Conservation (phyloP, 2,329 filamentous ascomycete species). For the Aspergillus tubingensis region DNA sequence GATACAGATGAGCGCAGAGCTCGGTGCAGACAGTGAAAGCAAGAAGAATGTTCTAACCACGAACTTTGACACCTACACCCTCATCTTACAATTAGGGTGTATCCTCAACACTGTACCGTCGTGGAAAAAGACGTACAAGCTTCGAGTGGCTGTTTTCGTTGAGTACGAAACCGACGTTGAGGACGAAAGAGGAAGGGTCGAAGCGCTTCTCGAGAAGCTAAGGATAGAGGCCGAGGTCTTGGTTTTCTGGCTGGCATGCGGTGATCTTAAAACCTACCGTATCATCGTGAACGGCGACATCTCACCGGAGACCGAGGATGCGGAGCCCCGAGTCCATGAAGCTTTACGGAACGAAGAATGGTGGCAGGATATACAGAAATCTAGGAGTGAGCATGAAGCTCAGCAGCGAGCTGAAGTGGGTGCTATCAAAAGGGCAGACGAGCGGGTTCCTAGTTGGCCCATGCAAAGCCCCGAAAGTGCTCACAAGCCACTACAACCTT, state of each 20-base stretch:
- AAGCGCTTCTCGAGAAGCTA: conserved; percentile 74
- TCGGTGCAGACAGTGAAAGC: conserved; percentile 66
- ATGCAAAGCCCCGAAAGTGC: conserved; percentile 56
- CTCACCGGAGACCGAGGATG: conserved; percentile 54
- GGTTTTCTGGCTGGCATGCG: conserved; percentile 80
- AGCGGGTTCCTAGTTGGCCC: conserved; percentile 53
- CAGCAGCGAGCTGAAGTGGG: conserved; percentile 18
- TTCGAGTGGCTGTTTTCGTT: conserved; percentile 83
- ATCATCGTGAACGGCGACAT: conserved; percentile 72
- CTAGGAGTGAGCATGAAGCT: conserved; percentile 33
- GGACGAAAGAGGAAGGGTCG: conserved; percentile 73
- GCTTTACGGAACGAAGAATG: conserved; percentile 72
- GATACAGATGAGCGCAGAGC: conserved; percentile 88
- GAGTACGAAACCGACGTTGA: conserved; percentile 84
- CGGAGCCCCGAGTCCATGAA: conserved; percentile 63
- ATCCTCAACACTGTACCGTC: conserved; percentile 79
- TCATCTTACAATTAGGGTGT: conserved; percentile 84
- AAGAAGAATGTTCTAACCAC: conserved; percentile 72
- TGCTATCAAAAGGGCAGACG: conserved; percentile 36
- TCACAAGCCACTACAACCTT: conserved; percentile 43
- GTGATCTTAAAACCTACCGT: conserved; percentile 71
- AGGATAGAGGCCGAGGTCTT: conserved; percentile 77
- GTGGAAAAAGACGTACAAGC: conserved; percentile 71
- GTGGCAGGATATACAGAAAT: conserved; percentile 73
- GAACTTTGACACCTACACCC: conserved; percentile 86